These are phyloP conservation scores for Phialophora expanda DNA, from an alignment of 2,329 filamentous ascomycete species.

Conservation along the genomic window DNA sequence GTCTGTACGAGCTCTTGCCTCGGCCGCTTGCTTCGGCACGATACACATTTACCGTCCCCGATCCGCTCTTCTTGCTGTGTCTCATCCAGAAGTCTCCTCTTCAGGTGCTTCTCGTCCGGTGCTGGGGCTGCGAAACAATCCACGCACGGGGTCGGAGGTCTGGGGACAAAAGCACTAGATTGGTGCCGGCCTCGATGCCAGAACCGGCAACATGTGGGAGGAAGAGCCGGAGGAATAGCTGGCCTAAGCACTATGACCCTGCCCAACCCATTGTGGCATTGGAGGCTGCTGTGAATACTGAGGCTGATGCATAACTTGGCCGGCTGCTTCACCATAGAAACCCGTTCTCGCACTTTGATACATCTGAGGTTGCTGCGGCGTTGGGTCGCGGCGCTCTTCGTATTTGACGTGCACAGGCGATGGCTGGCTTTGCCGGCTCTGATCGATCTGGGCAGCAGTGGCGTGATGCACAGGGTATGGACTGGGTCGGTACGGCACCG, in stretches of 20 bases:
- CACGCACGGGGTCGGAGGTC: not conserved
- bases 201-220: not conserved
- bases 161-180: not conserved
- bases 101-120: not conserved
- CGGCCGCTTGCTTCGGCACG: not conserved
- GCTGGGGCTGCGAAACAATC: not conserved
- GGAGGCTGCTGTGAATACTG: slow-evolving; percentile 32
- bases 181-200: not conserved
- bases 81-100: not conserved
- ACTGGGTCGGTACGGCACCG: slow-evolving; percentile 33
- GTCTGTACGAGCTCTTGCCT: not conserved
- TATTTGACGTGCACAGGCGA: slow-evolving; percentile 36
- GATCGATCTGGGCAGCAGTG: slow-evolving; percentile 30
- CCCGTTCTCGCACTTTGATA: slow-evolving; percentile 33
- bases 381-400: slow-evolving; percentile 35
- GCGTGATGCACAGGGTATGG: slow-evolving; percentile 33
- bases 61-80: not conserved
- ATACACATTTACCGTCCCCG: not conserved
- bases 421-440: slow-evolving; percentile 35
- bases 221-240: not conserved
- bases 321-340: slow-evolving; percentile 31
- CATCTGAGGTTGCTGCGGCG: slow-evolving; percentile 27
- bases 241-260: slow-evolving; percentile 20
- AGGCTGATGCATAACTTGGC: slow-evolving; percentile 24
- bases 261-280: slow-evolving; percentile 27